A percentile compares a stretch with the other conserved stretches of the same genome.
These are phyloP conservation scores for Aureobasidium pullulans DNA, from an alignment of 2,329 filamentous ascomycete genomes.

Conservation along the genomic window DNA sequence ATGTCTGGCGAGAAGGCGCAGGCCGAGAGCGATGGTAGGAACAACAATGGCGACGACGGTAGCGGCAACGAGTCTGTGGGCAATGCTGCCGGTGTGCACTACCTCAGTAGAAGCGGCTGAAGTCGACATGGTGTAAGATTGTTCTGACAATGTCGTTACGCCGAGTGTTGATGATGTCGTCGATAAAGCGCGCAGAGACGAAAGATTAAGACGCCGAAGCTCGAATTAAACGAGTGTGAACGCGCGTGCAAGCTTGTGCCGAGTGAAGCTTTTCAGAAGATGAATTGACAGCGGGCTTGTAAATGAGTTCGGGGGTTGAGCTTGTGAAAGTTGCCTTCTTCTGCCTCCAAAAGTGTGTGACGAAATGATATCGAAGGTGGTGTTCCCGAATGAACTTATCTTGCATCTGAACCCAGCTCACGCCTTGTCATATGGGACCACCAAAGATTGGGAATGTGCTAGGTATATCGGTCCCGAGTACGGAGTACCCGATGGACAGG, in stretches of 20 bases:
- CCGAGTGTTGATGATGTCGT: background rate
- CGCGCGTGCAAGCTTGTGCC: background rate
- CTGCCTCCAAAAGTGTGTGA: background rate
- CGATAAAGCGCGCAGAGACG: background rate
- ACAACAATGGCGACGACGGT: conserved; percentile 15
- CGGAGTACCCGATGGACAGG: background rate
- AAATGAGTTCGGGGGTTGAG: background rate
- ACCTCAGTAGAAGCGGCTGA: background rate
- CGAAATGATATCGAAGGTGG: background rate
- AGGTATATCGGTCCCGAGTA: background rate
- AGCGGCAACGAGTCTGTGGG: conserved; percentile 13
- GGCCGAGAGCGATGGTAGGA: conserved; percentile 9
- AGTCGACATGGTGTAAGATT: background rate
- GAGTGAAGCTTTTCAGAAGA: background rate
- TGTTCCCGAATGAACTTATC: background rate
- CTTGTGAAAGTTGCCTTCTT: background rate
- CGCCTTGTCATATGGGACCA: background rate
- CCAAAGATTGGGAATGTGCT: background rate
- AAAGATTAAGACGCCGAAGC: background rate
- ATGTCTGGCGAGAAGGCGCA: conserved; percentile 14
- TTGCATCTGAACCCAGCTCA: background rate
- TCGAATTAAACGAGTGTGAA: background rate
- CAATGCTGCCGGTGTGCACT: background rate
- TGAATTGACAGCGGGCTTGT: background rate
- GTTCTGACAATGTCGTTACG: background rate